A percentile compares a stretch with the other conserved stretches of the same genome.
Evolutionary conservation across 1,284 basidiomycete genomes (phyloP).

Genomic region (Apiotrichum montevideense): DNA sequence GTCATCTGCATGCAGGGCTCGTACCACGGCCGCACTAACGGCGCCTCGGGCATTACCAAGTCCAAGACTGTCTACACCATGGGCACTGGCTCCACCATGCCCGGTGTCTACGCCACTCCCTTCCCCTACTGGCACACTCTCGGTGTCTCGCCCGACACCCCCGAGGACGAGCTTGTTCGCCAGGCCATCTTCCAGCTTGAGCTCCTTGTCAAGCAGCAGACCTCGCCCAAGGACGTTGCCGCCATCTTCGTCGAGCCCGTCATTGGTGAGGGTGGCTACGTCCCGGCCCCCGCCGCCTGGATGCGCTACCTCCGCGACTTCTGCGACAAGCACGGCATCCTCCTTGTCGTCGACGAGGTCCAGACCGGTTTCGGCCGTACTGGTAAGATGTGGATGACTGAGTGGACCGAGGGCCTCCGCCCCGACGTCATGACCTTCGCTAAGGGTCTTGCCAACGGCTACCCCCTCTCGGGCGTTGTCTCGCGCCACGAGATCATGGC

Average conservation of each 20-base stretch:
- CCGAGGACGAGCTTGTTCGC: constrained; percentile 60
- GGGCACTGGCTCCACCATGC: constrained; percentile 19
- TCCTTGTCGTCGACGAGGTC: constrained; percentile 76
- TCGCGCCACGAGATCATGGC: constrained; percentile 77
- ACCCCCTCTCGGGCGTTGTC: constrained; percentile 82
- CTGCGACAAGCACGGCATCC: constrained; percentile 78
- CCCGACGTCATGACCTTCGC: constrained; percentile 87
- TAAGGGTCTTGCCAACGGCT: constrained; percentile 60
- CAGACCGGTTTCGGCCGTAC: constrained; percentile 87
- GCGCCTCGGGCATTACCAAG: constrained; percentile 75
- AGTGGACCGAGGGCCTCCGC: constrained; percentile 61
- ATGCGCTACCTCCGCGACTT: constrained; percentile 70
- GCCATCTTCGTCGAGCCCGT: constrained; percentile 90
- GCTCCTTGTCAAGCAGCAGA: constrained; percentile 76
- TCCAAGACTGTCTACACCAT: constrained; percentile 84
- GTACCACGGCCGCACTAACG: constrained; percentile 77
- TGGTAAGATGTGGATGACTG: constrained; percentile 74
- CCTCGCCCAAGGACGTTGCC: constrained; percentile 76
- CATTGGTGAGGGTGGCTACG: constrained; percentile 87
- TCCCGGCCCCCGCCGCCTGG: constrained; percentile 76
- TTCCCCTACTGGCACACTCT: constrained; percentile 94
- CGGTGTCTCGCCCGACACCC: constrained; percentile 58
- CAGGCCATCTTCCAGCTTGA: constrained; percentile 75
- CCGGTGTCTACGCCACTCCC: constrained; percentile 71
- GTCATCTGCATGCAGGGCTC: constrained; percentile 81